Percentiles rank a stretch among this genome's conserved stretches.
These are phyloP conservation scores for Torrubiellomyces zombiae DNA, from an alignment of 2,329 filamentous ascomycete species.

Conservation along the genomic window DNA sequence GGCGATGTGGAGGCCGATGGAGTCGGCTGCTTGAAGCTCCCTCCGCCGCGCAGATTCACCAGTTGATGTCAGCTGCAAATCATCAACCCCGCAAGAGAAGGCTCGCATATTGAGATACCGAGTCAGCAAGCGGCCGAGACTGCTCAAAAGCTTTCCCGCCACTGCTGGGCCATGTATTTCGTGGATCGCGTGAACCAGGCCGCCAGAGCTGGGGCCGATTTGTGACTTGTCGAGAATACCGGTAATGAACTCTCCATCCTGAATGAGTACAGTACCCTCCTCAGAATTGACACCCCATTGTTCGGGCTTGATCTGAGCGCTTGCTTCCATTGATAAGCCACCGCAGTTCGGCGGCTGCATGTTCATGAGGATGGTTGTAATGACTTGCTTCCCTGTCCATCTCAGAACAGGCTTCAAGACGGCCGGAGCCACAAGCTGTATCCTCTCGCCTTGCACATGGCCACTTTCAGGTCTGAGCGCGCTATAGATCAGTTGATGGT, in stretches of 20 bases:
- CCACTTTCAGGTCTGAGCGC: conserved; percentile 80
- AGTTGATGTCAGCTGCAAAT: conserved; percentile 66
- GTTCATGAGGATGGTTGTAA: conserved; percentile 85
- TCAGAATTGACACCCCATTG: conserved; percentile 65
- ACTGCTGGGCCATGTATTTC: conserved; percentile 80
- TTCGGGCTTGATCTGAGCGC: conserved; percentile 60
- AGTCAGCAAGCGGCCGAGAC: conserved; percentile 76
- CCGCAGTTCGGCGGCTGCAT: conserved; percentile 64
- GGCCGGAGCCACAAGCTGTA: conserved; percentile 66
- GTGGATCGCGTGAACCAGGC: conserved; percentile 81
- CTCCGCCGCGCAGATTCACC: conserved; percentile 58
- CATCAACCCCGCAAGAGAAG: conserved; percentile 95
- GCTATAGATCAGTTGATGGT: conserved; percentile 85
- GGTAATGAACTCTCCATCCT: conserved; percentile 71
- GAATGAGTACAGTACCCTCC: conserved; percentile 67
- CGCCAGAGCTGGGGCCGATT: conserved; percentile 72
- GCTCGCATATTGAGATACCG: conserved; percentile 84
- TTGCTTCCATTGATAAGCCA: conserved; percentile 63
- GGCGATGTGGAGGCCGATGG: conserved; percentile 63
- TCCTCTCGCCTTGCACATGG: conserved; percentile 67
- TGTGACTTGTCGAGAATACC: conserved; percentile 95
- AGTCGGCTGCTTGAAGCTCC: conserved; percentile 48
- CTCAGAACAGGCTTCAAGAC: conserved; percentile 63
- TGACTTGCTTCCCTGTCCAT: conserved; percentile 95
- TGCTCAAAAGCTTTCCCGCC: conserved; percentile 76